phyloP scores from a whole-genome alignment of 1,139 yeast genomes.

The Yamadazyma diospyri region DNA sequence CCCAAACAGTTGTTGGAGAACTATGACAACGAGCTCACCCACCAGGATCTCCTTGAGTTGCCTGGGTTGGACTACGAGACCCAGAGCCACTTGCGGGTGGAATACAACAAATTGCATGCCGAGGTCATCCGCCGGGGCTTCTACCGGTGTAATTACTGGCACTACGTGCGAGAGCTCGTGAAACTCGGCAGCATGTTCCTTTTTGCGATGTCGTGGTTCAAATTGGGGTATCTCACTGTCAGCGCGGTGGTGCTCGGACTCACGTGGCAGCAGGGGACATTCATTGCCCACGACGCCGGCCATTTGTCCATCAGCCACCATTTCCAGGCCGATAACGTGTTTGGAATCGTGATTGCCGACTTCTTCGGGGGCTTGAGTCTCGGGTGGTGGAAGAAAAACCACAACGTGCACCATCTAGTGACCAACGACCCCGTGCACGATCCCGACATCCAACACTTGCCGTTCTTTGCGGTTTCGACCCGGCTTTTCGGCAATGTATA shows the following conservation, averaged over 20 bases:
- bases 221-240: constrained; percentile 39
- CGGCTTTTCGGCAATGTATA: constrained; percentile 64
- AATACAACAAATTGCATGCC: constrained; percentile 62
- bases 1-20: constrained; percentile 53
- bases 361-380: constrained; percentile 83
- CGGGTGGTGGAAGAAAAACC: constrained; percentile 96
- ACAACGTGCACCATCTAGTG: constrained; percentile 83
- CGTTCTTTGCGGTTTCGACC: constrained; percentile 83
- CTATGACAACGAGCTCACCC: constrained; percentile 55
- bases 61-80: constrained; percentile 70
- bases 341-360: constrained; percentile 73
- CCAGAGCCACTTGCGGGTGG: constrained; percentile 52
- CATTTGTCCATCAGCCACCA: constrained; percentile 80
- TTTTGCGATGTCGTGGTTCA: constrained; percentile 49
- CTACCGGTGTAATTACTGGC: constrained; percentile 71
- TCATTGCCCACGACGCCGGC: constrained; percentile 88
- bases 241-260: constrained; percentile 70
- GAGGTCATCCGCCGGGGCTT: constrained; percentile 53
- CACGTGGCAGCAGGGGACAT: constrained; percentile 89
- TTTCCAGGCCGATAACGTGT: constrained; percentile 70
- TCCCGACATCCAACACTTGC: constrained; percentile 91
- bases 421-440: constrained; percentile 92
- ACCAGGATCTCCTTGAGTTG: constrained; percentile 47
- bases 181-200: constrained; percentile 56
- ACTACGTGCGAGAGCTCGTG: constrained; percentile 61